Base-by-base conservation (phyloP, 768 basidiomycete species). In the Zangia roseola region DNA sequence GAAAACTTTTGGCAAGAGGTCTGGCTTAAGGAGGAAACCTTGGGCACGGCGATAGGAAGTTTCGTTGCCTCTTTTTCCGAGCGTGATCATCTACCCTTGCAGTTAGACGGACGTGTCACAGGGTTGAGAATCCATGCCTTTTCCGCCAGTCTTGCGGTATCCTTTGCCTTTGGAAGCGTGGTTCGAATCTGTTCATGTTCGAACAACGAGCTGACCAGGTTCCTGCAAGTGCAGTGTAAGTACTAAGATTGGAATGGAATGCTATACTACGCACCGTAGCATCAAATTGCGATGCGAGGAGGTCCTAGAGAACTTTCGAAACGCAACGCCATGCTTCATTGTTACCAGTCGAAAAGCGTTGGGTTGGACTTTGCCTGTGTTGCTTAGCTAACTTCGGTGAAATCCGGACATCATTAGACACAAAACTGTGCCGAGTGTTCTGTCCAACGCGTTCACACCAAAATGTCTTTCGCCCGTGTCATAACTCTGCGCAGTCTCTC, bases 131-230 rank as follows among this genome's bases (percentile, higher is more conserved):
- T 23, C 16, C 59, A 19, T 49, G 86, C 94, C 84, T 95, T 94
- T 64, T 99, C 95, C 14, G 94, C 94, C 44, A 97, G 73, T 57
- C 92, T 79, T 13, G 91, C 91, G 5, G 94, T 74, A 59, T 97
- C 94, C 65, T 88, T 86, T 3, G 97, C 97, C 69, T 97, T 98
- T 26, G 95, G 87, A 14, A 97, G 71, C 0, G 97, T 99, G 6
- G 97, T 98, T 68, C 89, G 87, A 64, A 99, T 92, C 64, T 91
- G 89, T 62, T 97, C 92, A 70, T 98, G 93, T 63, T 97, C 84
- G 48, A 99, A 80, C 28, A 98, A 78, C 5, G 93, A 94, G 21
- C 93, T 90, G 53, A 99, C 94, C 44, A 99, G 74, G 69, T 97
- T 97, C 53, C 94, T 95, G 41, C 21, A 20, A 23, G 36, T 19